Conservation (phyloP, 2,329 filamentous ascomycete genomes). For the Incumbomyces lentus region DNA sequence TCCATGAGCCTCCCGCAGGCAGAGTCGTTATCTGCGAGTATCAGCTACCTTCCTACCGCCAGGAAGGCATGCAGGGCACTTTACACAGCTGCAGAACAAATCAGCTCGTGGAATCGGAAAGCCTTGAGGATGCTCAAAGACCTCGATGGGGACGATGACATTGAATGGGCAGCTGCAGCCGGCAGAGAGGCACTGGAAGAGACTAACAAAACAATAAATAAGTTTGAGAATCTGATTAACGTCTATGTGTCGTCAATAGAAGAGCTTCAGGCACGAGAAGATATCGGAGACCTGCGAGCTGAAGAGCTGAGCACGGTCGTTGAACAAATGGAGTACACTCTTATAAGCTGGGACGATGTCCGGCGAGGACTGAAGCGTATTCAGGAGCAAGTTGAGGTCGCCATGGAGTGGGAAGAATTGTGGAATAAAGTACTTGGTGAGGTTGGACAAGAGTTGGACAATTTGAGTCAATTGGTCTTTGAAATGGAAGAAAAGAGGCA, state of each 20-base stretch:
- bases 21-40: conserved; percentile 68
- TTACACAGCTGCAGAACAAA: conserved; percentile 81
- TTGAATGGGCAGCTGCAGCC: conserved; percentile 88
- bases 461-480: conserved; percentile 71
- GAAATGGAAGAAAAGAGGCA: conserved; percentile 97
- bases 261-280: conserved; percentile 66
- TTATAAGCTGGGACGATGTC: conserved; percentile 75
- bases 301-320: conserved; percentile 67
- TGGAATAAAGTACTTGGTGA: conserved; percentile 91
- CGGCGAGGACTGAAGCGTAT: conserved; percentile 65
- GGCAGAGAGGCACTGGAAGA: conserved; percentile 49
- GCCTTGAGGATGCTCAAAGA: conserved; percentile 80
- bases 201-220: conserved; percentile 59
- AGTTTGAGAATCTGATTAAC: conserved; percentile 81
- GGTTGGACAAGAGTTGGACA: conserved; percentile 79
- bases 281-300: conserved; percentile 61
- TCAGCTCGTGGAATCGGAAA: conserved; percentile 86
- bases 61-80: conserved; percentile 74
- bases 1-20: conserved; percentile 82
- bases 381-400: conserved; percentile 85
- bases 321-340: conserved; percentile 77
- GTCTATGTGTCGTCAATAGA: conserved; percentile 94
- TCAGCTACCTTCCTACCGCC: conserved; percentile 74
- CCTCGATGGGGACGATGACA: conserved; percentile 88
- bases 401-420: conserved; percentile 98